Percentiles rank a stretch among this genome's conserved stretches.
These are phyloP conservation scores for Davidsoniella virescens DNA, from an alignment of 2,329 filamentous ascomycete species.

Conservation along the genomic window DNA sequence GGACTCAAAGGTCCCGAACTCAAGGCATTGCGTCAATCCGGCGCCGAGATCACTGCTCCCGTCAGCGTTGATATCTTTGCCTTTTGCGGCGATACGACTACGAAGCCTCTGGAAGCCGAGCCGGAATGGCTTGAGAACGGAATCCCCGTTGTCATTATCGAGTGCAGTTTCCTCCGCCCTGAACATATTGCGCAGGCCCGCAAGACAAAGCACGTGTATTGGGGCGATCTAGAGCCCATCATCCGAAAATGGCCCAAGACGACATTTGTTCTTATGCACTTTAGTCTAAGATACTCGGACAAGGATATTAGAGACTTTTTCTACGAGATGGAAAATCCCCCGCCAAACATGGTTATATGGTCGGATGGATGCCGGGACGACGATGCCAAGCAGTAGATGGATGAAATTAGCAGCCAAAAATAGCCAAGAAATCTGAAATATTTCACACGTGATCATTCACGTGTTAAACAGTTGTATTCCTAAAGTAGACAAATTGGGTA, in stretches of 20 bases:
- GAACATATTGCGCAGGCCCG: conserved; percentile 27
- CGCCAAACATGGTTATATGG: conserved; percentile 31
- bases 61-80: conserved; percentile 27
- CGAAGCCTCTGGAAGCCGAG: conserved; percentile 23
- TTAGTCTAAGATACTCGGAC: conserved; percentile 30
- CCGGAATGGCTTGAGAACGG: conserved; percentile 25
- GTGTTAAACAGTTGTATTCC: not conserved
- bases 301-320: conserved; percentile 27
- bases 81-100: conserved; percentile 32
- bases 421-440: not conserved
- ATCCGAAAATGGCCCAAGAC: conserved; percentile 27
- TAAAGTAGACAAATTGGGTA: conserved; percentile 11
- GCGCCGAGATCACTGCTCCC: conserved; percentile 25
- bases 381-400: not conserved
- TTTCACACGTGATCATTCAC: conserved; percentile 4
- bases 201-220: conserved; percentile 31
- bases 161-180: conserved; percentile 31
- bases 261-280: conserved; percentile 31
- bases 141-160: conserved; percentile 31
- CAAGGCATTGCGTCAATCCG: conserved; percentile 22
- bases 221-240: conserved; percentile 29
- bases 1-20: conserved; percentile 23
- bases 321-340: conserved; percentile 22
- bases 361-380: conserved; percentile 21
- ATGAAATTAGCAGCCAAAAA: no score